Evolutionary conservation across 768 basidiomycete species (phyloP).

Genomic region (Kwoniella pini): DNA sequence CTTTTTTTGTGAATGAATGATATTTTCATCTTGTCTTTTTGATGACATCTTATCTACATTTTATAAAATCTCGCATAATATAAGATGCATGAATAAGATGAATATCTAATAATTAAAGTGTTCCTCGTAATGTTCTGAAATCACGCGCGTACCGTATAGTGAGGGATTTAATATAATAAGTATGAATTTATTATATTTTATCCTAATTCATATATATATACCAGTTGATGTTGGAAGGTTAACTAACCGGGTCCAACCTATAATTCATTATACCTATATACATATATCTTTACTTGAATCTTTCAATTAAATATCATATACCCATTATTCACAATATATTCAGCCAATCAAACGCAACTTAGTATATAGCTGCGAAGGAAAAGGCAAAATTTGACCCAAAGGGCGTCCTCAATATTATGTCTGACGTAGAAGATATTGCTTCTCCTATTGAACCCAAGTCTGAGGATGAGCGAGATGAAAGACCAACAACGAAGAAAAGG

Average conservation of each 20-base stretch:
- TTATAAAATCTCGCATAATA: too few relatives aligned
- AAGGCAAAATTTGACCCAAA: not conserved
- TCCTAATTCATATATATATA: conserved; percentile 6
- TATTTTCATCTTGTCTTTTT: conserved; percentile 21
- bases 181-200: conserved; percentile 15
- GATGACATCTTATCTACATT: conserved; percentile 11
- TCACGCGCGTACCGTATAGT: conserved; percentile 10
- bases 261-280: not conserved
- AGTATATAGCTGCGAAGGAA: not conserved
- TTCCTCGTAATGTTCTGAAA: conserved; percentile 5
- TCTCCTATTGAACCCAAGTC: conserved; percentile 25
- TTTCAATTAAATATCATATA: too few relatives aligned
- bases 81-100: not conserved
- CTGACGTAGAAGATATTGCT: conserved; percentile 27
- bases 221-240: too few relatives aligned
- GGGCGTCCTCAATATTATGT: conserved; percentile 22
- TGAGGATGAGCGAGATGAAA: conserved; percentile 20
- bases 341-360: too few relatives aligned
- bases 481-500: conserved; percentile 29
- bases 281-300: too few relatives aligned
- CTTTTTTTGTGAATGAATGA: not conserved
- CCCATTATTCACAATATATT: not conserved
- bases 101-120: not conserved
- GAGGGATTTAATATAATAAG: not conserved
- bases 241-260: too few relatives aligned